Base-by-base conservation (phyloP, 352 stramenopile genomes). In the Globisporangium yorkense region DNA sequence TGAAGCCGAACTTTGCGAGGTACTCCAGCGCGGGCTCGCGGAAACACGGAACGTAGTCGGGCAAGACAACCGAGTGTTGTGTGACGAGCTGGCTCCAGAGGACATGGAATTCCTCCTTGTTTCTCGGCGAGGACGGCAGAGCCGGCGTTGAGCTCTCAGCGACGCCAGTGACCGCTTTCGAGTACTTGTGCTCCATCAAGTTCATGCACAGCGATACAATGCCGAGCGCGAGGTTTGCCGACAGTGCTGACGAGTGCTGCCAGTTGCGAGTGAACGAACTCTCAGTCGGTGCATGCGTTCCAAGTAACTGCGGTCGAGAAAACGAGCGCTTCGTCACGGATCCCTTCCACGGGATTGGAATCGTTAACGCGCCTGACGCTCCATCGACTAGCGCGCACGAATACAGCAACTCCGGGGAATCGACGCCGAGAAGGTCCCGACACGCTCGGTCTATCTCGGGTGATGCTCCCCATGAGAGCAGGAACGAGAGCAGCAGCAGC, bases 51-150 rank as follows among this genome's bases (percentile, higher is more conserved):
- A 92, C 70, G 33, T 84, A 86, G 40, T 92, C 83, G 5, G 85
- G 81, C 8, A 94, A 62, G 5, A 89, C 80, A 2, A 94, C 77
- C 15, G 83, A 90, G 56, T 92, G 81, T 50, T 93, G 85, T 1
- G 85, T 94, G 44, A 94, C 89, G 1, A 94, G 62, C 57, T 92
- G 85, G 51, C 85, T 94, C 85, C 85, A 94, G 3, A 94, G 61
- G 12, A 92, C 73, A 66, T 92, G 85, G 44, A 93, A 92, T 55
- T 89, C 77, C 63, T 92, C 80, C 51, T 89, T 89, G 65, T 89
- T 89, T 33, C 63, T 75, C 8, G 74, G 74, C 15, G 74, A 84
- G 0, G 70, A 62, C 8, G 67, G 63, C 9, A 71, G 55, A 10
- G 45, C 62, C 1, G 58, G 66, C 0, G 54, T 47, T n/a, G 21